Evolutionary conservation across 306 rosid species (phyloP).

Genomic region (Spatholobus suberectus): DNA sequence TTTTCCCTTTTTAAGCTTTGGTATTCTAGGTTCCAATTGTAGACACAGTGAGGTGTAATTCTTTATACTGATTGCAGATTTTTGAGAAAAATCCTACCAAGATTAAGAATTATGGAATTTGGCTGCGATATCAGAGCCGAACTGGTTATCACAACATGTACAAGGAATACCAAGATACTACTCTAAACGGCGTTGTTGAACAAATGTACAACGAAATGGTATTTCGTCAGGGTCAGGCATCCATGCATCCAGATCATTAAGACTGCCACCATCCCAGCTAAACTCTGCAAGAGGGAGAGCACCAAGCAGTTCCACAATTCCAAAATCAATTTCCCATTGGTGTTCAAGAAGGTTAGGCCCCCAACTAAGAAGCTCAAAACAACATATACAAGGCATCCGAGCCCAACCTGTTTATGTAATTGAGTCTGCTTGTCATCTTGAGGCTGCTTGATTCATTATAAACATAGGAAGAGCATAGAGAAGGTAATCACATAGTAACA

Average conservation of each 20-base stretch:
- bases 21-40: not conserved
- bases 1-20: not conserved
- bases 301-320: constrained; percentile 83
- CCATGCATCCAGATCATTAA: constrained; percentile 91
- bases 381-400: constrained; percentile 80
- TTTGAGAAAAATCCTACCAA: constrained; percentile 81
- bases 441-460: not conserved
- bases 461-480: constrained; percentile 26
- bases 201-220: constrained; percentile 86
- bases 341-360: constrained; percentile 79
- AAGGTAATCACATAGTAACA: not conserved
- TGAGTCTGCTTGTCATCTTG: constrained; percentile 15
- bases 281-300: constrained; percentile 85
- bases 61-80: constrained; percentile 51
- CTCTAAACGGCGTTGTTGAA: constrained; percentile 79
- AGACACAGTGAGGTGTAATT: not conserved
- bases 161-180: constrained; percentile 79
- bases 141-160: constrained; percentile 92
- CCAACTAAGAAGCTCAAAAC: constrained; percentile 86
- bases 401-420: constrained; percentile 78
- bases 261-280: constrained; percentile 82
- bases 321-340: constrained; percentile 86
- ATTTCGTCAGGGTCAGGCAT: constrained; percentile 76
- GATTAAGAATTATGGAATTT: constrained; percentile 74
- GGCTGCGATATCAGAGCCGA: constrained; percentile 87